These are phyloP conservation scores for Priceomyces medius DNA, from an alignment of 805 yeast species.

Conservation along the genomic window DNA sequence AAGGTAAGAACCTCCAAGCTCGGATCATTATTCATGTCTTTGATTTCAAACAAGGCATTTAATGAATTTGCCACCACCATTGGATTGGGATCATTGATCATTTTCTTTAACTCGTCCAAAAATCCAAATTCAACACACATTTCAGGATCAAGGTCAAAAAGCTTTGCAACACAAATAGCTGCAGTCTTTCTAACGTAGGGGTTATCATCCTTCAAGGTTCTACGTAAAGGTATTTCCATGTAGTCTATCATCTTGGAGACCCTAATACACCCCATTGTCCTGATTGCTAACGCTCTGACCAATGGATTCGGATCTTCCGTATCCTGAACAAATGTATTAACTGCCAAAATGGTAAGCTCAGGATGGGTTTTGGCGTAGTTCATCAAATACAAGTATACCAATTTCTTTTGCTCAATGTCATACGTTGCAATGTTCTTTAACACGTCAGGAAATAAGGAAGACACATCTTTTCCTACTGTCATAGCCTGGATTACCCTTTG, in stretches of 20 bases:
- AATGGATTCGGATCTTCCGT: slow-evolving; percentile 96
- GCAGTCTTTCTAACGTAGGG: slow-evolving; percentile 98
- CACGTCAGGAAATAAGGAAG: slow-evolving; percentile 92
- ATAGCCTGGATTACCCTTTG: slow-evolving; percentile 96
- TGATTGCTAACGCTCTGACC: slow-evolving; percentile 90
- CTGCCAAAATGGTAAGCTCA: slow-evolving; percentile 92
- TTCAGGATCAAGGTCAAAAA: slow-evolving; percentile 79
- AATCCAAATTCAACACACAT: slow-evolving; percentile 88
- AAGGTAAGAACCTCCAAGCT: slow-evolving; percentile 35
- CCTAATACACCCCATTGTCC: slow-evolving; percentile 98
- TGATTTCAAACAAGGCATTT: slow-evolving; percentile 80
- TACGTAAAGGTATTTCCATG: slow-evolving; percentile 82
- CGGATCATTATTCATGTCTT: slow-evolving; percentile 59
- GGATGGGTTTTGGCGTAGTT: slow-evolving; percentile 97
- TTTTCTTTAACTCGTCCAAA: slow-evolving; percentile 58
- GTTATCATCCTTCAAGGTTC: slow-evolving; percentile 86
- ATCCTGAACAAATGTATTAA: slow-evolving; percentile 93
- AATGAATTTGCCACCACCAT: slow-evolving; percentile 97
- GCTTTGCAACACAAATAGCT: slow-evolving; percentile 93
- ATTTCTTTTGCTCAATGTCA: slow-evolving; percentile 93
- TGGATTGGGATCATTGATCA: slow-evolving; percentile 86
- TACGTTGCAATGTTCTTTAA: slow-evolving; percentile 95
- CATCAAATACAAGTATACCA: slow-evolving; percentile 92
- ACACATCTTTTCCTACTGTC: slow-evolving; percentile 97
- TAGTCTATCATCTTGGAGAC: slow-evolving; percentile 95